phyloP scores from a whole-genome alignment of 2,329 filamentous ascomycete genomes.

The Botryotinia globosa region DNA sequence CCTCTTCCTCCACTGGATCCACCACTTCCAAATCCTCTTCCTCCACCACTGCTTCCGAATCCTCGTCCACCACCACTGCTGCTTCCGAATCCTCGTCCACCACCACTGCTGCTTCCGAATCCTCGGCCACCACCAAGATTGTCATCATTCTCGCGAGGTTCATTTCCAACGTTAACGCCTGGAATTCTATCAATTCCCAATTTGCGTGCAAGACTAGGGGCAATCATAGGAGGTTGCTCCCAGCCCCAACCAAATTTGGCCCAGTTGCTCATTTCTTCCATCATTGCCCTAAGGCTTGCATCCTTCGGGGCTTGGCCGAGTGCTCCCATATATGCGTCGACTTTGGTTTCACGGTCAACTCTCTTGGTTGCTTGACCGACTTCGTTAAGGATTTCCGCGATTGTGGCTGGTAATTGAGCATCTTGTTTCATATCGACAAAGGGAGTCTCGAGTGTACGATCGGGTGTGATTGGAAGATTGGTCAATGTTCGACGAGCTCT shows the following conservation, averaged over 20 bases:
- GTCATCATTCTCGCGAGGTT: constrained; percentile 17
- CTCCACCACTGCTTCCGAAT: constrained; percentile 16
- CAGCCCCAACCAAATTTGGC: constrained; percentile 38
- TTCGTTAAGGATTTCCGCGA: constrained; percentile 34
- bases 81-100: constrained; percentile 1
- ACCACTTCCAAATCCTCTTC: constrained; percentile 20
- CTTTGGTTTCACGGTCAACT: constrained; percentile 31
- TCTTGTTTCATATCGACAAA: constrained; percentile 38
- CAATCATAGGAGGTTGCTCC: constrained; percentile 34
- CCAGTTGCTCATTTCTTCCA: constrained; percentile 33
- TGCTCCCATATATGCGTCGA: constrained; percentile 32
- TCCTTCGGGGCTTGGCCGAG: constrained; percentile 20
- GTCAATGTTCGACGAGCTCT: constrained; percentile 30
- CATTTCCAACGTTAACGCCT: constrained; percentile 28
- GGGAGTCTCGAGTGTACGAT: constrained; percentile 32
- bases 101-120: constrained; percentile 7
- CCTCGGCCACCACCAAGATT: constrained; percentile 16
- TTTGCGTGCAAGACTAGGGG: constrained; percentile 26
- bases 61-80: constrained; percentile 18
- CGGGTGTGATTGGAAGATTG: constrained; percentile 34
- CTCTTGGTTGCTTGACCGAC: constrained; percentile 35
- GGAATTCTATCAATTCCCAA: constrained; percentile 30
- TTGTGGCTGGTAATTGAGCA: constrained; percentile 35
- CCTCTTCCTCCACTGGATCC: constrained; percentile 2
- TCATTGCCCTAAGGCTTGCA: not conserved